Evolutionary conservation across 2,329 filamentous ascomycete genomes (phyloP), one percentile per base, ranked within the genome.

Genomic region (Fusarium brachygibbosum): DNA sequence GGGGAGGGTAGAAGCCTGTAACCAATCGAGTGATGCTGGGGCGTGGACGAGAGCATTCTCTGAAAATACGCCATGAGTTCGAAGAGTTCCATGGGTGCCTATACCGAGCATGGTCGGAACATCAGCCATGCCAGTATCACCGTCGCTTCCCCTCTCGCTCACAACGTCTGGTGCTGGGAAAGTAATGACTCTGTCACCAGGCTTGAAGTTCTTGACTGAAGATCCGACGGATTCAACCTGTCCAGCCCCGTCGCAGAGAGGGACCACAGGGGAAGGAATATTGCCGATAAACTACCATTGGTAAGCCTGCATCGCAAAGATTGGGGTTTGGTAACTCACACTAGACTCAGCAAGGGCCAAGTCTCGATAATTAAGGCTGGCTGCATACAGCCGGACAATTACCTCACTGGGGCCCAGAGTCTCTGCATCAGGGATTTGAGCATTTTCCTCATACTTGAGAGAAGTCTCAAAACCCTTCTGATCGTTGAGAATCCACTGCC

Each of bases 371-470:
- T 86, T 86, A 51, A 86, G 74, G 14, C 82, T 82, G 1, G 81
- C 83, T 6, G 80, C 83, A n/a, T 82, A 73, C 3, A 86, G 79
- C 75, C 88, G 87, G 69, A 91, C 86, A 6, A 91, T 79, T 6
- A 90, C 87, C 46, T 90, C 87, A 53, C 85, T 82, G 44, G 88
- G 83, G 4, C 85, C 87, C 3, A 89, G 70, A 57, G 84, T 76
- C 16, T 61, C 32, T 38, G 59, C 13, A 0, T 44, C 45, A 0
- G 69, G 60, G 0, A 73, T 29, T 17, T 13, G 52, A 19, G 75
- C 34, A 19, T 77, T 65, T 11, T 74, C 52, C 21, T 79, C 68
- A 32, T 78, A 80, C 44, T 78, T 66, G 14, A 80, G 75, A 1
- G 78, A 79, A 3, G 58, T 68, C 11, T 79, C 76, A 23, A 78